Percentiles rank a stretch among this genome's conserved stretches.
Conservation (phyloP, 129 eudicot species). For the Sambucus nigra region DNA sequence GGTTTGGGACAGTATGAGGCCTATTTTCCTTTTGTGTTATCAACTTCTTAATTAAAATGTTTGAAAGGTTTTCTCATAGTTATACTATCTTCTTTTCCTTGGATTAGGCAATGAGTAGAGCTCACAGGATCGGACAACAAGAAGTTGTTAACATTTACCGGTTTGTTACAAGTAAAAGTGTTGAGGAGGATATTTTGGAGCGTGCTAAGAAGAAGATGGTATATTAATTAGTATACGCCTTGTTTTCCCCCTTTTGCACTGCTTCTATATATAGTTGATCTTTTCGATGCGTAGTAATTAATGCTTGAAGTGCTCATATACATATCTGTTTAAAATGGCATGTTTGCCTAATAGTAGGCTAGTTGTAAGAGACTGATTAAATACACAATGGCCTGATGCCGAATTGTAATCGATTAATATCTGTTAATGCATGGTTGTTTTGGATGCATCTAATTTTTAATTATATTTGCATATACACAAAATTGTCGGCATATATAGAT, state of each 20-base stretch:
- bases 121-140: constrained; percentile 98
- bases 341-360: too few relatives aligned
- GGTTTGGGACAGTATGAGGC: constrained; percentile 26
- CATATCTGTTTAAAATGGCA: background rate
- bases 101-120: constrained; percentile 94
- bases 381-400: too few relatives aligned
- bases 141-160: constrained; percentile 96
- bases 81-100: constrained; percentile 7
- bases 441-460: too few relatives aligned
- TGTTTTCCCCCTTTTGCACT: background rate
- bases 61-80: background rate
- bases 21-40: background rate
- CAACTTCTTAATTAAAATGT: background rate
- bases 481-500: background rate
- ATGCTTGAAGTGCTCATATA: background rate
- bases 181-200: constrained; percentile 97
- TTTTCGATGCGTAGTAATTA: background rate
- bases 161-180: constrained; percentile 98
- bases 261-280: background rate
- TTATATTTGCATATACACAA: too few relatives aligned
- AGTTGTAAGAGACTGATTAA: too few relatives aligned
- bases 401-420: too few relatives aligned
- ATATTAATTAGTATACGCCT: constrained; percentile 8
- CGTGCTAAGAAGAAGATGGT: constrained; percentile 99
- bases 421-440: too few relatives aligned